These are phyloP conservation scores for Salicornia ramosissima DNA, from an alignment of 148 eudicot species.

Conservation along the genomic window DNA sequence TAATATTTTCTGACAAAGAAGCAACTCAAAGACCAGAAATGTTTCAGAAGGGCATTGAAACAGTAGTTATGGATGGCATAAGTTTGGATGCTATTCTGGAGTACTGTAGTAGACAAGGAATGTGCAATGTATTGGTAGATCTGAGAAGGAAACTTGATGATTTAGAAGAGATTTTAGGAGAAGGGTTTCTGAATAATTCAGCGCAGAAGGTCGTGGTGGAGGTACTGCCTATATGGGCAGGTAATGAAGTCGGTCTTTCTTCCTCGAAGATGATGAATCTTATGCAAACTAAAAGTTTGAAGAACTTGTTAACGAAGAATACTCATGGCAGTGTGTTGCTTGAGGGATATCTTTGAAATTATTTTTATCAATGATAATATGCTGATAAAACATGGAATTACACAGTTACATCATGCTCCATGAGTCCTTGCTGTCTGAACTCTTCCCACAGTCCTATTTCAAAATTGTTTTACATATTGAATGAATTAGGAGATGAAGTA, in stretches of 20 bases:
- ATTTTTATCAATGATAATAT: not conserved
- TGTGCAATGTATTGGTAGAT: conserved; percentile 74
- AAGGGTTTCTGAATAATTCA: conserved; percentile 48
- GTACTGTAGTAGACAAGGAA: conserved; percentile 55
- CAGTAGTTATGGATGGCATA: conserved; percentile 44
- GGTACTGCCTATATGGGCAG: conserved; percentile 57
- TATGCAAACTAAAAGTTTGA: conserved; percentile 31
- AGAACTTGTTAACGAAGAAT: conserved; percentile 42
- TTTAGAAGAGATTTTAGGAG: conserved; percentile 56
- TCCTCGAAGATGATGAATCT: conserved; percentile 26
- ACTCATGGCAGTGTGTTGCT: conserved; percentile 47
- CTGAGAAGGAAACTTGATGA: conserved; percentile 46
- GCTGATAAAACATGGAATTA: not conserved
- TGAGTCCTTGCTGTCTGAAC: not conserved
- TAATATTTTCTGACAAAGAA: conserved; percentile 56
- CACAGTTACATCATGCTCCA: not conserved
- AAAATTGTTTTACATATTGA: no score
- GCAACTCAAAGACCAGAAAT: conserved; percentile 26
- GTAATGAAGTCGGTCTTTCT: conserved; percentile 26
- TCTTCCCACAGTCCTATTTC: no score
- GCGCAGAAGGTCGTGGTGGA: conserved; percentile 73
- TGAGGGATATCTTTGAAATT: conserved; percentile 66
- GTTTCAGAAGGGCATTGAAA: conserved; percentile 51
- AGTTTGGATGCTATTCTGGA: conserved; percentile 58
- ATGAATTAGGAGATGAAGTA: no score